phyloP scores from a whole-genome alignment of 495 filamentous ascomycete species.

The Polyplosphaeria fusca region DNA sequence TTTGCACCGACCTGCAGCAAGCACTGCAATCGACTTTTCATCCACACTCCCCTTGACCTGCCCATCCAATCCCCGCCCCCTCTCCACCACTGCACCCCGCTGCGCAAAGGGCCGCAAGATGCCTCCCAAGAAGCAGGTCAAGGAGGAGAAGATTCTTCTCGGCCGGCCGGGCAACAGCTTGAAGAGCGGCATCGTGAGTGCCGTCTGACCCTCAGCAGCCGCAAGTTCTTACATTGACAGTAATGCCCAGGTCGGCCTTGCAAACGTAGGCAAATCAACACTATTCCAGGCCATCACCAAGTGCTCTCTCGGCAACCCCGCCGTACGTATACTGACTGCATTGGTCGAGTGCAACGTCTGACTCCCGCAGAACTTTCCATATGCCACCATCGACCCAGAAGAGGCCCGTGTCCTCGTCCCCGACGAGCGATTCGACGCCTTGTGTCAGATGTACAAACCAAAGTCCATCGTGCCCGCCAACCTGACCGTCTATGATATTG shows the following conservation, averaged over 20 bases:
- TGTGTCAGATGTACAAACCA: constrained; percentile 93
- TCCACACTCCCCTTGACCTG: constrained; percentile 13
- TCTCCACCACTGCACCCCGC: constrained; percentile 18
- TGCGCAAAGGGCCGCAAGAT: constrained; percentile 54
- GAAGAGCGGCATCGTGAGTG: constrained; percentile 98
- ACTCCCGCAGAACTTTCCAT: constrained; percentile 80
- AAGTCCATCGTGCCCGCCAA: constrained; percentile 95
- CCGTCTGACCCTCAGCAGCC: constrained; percentile 36
- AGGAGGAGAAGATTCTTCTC: constrained; percentile 77
- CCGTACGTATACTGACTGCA: constrained; percentile 55
- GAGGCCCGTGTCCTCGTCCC: constrained; percentile 97
- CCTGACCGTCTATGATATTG: constrained; percentile 98
- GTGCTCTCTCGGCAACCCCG: constrained; percentile 94
- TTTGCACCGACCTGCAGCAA: constrained; percentile 53
- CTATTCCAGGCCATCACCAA: constrained; percentile 99
- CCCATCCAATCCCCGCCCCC: constrained; percentile 29
- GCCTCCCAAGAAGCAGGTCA: constrained; percentile 70
- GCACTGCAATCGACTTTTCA: constrained; percentile 50
- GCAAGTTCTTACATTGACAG: constrained; percentile 35
- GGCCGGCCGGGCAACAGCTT: constrained; percentile 96
- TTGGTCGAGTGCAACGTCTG: constrained; percentile 12
- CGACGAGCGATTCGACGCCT: constrained; percentile 93
- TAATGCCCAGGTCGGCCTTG: constrained; percentile 79
- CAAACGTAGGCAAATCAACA: constrained; percentile 99
- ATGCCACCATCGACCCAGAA: constrained; percentile 98